Evolutionary conservation across 129 eudicot genomes (phyloP), one percentile per base, ranked within the genome.

Genomic region (Scalesia atractyloides): DNA sequence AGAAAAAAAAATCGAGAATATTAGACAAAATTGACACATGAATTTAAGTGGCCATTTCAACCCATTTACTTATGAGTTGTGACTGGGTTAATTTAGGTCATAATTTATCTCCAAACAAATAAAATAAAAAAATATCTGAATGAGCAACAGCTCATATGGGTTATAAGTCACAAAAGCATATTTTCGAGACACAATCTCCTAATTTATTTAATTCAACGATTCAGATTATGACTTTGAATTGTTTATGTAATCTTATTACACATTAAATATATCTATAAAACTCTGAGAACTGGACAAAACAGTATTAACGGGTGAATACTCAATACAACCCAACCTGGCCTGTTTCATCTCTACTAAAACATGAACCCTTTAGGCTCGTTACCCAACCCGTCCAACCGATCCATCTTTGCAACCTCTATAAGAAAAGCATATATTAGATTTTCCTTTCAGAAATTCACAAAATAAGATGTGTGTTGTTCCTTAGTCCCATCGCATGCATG

Each of bases 401-500:
- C 61, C 12, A 24, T 58, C 64, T 24, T 18, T 58, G 64, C 41
- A 15, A 26, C 64, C 64, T 4, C 64, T 58, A 24, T 58, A 58
- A 58, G 26, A 24, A n/a, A 50, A 2, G 1, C 19, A 50, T 30
- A 7, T 50, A 17, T 7, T n/a, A 50, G 20, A 5, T n/a, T 50
- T 50, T 15, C 46, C 46, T 41, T 15, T 5, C 56, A n/a, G 20
- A 50, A 12, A 58, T 26, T 58, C 41, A 11, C 15, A 22, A 24
- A 58, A 26, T 24, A 58, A 57, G n/a, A 22, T 22, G 39, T 58
- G 1, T 58, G 9, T 22, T 58, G 39, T 58, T 60, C 56, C 66
- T 60, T 60, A 30, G 19, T n/a, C 44, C 66, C 66, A 44, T 30
- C 44, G 2, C 66, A 30, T 60, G 66, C 66, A 60, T 60, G 66